Conservation (phyloP, 768 basidiomycete genomes). For the Panellus pusillus region DNA sequence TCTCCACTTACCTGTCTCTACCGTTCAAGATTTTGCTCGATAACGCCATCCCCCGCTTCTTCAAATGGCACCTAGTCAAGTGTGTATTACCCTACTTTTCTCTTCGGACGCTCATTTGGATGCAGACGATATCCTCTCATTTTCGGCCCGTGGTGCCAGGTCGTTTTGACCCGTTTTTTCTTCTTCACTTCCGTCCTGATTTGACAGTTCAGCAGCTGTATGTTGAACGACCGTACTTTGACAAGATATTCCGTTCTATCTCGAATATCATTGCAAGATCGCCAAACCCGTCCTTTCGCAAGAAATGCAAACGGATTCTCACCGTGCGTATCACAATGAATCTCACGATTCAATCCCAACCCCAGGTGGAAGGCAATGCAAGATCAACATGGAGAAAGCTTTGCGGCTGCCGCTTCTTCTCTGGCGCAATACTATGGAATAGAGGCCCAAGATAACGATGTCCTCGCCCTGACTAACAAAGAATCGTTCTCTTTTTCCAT, state of each 20-base stretch:
- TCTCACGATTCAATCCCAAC: neutral
- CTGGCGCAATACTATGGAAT: slow-evolving; percentile 28
- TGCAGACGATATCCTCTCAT: slow-evolving; percentile 74
- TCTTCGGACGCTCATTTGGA: slow-evolving; percentile 3
- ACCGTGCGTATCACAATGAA: slow-evolving; percentile 38
- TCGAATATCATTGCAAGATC: slow-evolving; percentile 54
- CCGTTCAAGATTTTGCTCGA: slow-evolving; percentile 55
- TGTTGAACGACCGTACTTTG: slow-evolving; percentile 48
- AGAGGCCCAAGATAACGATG: slow-evolving; percentile 12
- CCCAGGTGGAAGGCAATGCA: slow-evolving; percentile 27
- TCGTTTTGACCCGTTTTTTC: slow-evolving; percentile 28
- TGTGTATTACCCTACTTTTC: slow-evolving; percentile 29
- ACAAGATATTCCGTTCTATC: slow-evolving; percentile 51
- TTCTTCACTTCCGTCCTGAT: slow-evolving; percentile 1
- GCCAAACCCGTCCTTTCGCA: slow-evolving; percentile 44
- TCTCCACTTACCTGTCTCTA: slow-evolving; percentile 53
- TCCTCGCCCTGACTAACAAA: slow-evolving; percentile 30
- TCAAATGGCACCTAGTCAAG: slow-evolving; percentile 60
- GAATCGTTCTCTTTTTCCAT: slow-evolving; percentile 41
- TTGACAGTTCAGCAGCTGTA: slow-evolving; percentile 52
- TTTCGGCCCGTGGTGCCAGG: slow-evolving; percentile 70
- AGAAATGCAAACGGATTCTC: slow-evolving; percentile 42
- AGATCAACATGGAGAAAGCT: slow-evolving; percentile 28
- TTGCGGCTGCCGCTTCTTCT: slow-evolving; percentile 27
- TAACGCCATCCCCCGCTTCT: slow-evolving; percentile 52